Percentiles rank a stretch among this genome's conserved stretches.
Evolutionary conservation across 2,329 filamentous ascomycete species (phyloP).

Genomic region (Ophiognomonia clavigignenti-juglandacearum): DNA sequence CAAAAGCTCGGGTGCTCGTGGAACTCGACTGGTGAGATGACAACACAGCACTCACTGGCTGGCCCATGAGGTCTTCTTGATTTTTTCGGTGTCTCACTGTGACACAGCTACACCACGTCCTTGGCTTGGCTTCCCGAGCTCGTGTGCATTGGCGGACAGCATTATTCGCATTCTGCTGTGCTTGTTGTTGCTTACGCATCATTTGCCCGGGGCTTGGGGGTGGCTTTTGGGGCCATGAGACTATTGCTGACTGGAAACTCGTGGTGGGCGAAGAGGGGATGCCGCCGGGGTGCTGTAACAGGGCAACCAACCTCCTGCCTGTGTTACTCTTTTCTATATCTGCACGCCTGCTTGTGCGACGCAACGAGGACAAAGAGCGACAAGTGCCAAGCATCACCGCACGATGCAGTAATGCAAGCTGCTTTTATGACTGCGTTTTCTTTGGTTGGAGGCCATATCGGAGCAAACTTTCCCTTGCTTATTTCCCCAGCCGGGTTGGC

Average conservation of each 20-base stretch:
- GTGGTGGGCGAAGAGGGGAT: too few relatives aligned
- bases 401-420: too few relatives aligned
- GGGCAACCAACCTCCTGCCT: not conserved
- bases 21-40: conserved; percentile 1
- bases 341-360: not conserved
- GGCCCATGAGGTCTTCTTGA: too few relatives aligned
- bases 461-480: not conserved
- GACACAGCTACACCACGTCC: conserved; percentile 3
- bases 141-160: not conserved
- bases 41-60: not conserved
- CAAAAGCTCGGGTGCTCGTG: not conserved
- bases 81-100: conserved; percentile 1
- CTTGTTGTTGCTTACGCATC: conserved; percentile 1
- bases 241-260: not conserved
- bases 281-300: not conserved
- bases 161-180: conserved; percentile 5
- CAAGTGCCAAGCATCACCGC: not conserved
- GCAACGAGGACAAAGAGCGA: not conserved
- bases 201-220: not conserved
- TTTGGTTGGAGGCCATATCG: too few relatives aligned
- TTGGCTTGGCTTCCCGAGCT: not conserved
- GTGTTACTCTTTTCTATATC: not conserved
- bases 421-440: too few relatives aligned
- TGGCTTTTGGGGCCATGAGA: not conserved
- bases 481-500: not conserved